A percentile compares a stretch with the other conserved stretches of the same genome.
These are phyloP conservation scores for Turnera subulata DNA, from an alignment of 345 rosid genomes.

Conservation along the genomic window DNA sequence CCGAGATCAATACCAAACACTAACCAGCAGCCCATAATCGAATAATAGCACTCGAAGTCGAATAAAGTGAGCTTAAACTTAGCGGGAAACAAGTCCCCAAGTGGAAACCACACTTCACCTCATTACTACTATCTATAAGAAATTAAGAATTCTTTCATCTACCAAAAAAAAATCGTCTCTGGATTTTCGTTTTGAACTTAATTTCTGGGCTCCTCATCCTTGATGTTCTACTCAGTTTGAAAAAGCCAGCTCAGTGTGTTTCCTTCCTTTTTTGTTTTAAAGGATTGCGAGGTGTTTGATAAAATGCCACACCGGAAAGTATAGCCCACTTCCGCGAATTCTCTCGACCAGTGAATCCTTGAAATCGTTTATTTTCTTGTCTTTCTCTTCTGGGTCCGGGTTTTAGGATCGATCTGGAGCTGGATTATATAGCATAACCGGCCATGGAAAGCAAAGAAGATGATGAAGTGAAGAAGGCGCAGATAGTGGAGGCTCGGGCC, in stretches of 20 bases:
- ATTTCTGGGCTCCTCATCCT: background rate
- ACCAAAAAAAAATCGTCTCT: too few relatives aligned
- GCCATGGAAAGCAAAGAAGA: conserved; percentile 61
- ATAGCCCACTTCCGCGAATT: too few relatives aligned
- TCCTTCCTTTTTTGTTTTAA: background rate
- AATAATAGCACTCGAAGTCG: too few relatives aligned
- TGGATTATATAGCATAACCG: background rate
- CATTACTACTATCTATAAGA: too few relatives aligned
- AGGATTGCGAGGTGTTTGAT: conserved; percentile 29
- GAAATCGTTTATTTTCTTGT: background rate
- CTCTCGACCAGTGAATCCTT: too few relatives aligned
- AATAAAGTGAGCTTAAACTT: too few relatives aligned
- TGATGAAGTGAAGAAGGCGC: conserved; percentile 57
- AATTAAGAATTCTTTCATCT: too few relatives aligned
- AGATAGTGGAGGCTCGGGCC: conserved; percentile 74
- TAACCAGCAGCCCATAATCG: too few relatives aligned
- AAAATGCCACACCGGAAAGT: conserved; percentile 31
- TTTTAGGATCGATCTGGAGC: conserved; percentile 5
- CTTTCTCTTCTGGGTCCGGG: background rate
- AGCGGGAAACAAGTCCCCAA: too few relatives aligned
- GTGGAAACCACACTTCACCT: too few relatives aligned
- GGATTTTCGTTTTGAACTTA: background rate
- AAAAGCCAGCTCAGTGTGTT: background rate
- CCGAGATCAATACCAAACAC: too few relatives aligned
- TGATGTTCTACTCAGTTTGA: background rate